phyloP scores from a whole-genome alignment of 2,329 filamentous ascomycete species.

The Trichoderma brevicompactum region DNA sequence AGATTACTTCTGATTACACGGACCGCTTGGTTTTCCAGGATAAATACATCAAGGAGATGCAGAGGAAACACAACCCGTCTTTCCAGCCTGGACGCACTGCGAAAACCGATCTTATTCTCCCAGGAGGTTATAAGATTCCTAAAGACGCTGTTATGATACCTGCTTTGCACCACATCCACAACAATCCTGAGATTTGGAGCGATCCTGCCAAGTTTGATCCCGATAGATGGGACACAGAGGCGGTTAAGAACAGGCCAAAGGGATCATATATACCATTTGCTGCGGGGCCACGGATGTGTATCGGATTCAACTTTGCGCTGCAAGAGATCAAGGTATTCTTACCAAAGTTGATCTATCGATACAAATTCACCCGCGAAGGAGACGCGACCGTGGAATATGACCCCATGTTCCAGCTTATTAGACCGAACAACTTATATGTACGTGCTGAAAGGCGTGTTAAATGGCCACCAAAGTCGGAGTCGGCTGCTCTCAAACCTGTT shows the following conservation, averaged over 20 bases:
- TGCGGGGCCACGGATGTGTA: constrained; percentile 60
- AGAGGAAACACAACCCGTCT: constrained; percentile 62
- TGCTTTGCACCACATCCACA: constrained; percentile 55
- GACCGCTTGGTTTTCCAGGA: constrained; percentile 57
- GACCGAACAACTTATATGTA: constrained; percentile 47
- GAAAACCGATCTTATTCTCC: constrained; percentile 59
- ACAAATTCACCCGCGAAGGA: constrained; percentile 58
- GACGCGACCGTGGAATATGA: constrained; percentile 60
- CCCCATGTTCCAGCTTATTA: constrained; percentile 62
- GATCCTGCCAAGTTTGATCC: constrained; percentile 62
- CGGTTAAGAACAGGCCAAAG: constrained; percentile 56
- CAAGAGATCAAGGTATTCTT: constrained; percentile 64
- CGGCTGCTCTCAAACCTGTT: not conserved
- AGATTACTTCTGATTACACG: constrained; percentile 53
- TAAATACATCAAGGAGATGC: constrained; percentile 64
- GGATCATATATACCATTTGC: constrained; percentile 64
- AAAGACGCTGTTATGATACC: constrained; percentile 58
- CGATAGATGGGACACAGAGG: constrained; percentile 59
- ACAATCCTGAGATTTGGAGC: constrained; percentile 61
- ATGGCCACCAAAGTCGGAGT: constrained; percentile 47
- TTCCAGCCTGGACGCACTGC: constrained; percentile 65
- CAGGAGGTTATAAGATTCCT: constrained; percentile 62
- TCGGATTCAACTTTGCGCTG: constrained; percentile 68
- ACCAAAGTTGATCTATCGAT: constrained; percentile 62
- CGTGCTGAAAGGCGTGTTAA: constrained; percentile 53